Conservation (phyloP, 352 stramenopile genomes). For the Pythium phragmiticola region DNA sequence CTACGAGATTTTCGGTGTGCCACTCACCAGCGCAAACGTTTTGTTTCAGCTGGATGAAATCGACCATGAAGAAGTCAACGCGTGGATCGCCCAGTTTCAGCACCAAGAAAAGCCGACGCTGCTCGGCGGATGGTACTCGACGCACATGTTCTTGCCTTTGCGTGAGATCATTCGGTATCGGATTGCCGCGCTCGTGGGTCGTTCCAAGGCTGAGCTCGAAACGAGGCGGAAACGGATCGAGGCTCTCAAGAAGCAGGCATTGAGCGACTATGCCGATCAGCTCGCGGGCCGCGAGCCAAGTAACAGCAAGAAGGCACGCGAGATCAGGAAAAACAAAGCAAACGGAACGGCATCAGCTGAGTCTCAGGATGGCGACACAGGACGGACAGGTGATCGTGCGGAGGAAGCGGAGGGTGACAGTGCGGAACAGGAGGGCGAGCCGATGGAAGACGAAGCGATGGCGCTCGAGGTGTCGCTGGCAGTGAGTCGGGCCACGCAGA, state of each 20-base stretch:
- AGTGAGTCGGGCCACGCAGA: conserved; percentile 5
- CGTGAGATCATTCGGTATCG: conserved; percentile 76
- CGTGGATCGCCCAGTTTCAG: conserved; percentile 53
- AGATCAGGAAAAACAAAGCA: conserved; percentile 15
- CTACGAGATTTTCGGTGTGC: conserved; percentile 73
- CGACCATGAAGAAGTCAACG: conserved; percentile 57
- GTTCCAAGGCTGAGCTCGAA: conserved; percentile 66
- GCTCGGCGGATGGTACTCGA: conserved; percentile 74
- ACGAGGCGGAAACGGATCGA: conserved; percentile 66
- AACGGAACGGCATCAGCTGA: background rate
- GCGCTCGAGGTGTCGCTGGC: conserved; percentile 21
- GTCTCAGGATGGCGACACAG: conserved; percentile 24
- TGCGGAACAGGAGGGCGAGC: background rate
- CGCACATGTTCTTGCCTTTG: conserved; percentile 76
- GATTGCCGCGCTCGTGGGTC: conserved; percentile 68
- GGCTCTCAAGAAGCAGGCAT: conserved; percentile 68
- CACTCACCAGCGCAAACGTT: conserved; percentile 68
- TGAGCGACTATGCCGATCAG: conserved; percentile 58
- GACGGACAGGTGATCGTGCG: background rate
- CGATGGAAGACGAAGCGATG: conserved; percentile 19
- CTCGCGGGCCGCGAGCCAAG: conserved; percentile 25
- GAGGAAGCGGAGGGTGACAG: conserved; percentile 2
- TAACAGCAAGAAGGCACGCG: conserved; percentile 20
- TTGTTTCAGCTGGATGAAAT: conserved; percentile 77
- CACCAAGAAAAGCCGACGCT: conserved; percentile 48